phyloP scores from a whole-genome alignment of 768 basidiomycete genomes.

The Pulveroboletus sp. region DNA sequence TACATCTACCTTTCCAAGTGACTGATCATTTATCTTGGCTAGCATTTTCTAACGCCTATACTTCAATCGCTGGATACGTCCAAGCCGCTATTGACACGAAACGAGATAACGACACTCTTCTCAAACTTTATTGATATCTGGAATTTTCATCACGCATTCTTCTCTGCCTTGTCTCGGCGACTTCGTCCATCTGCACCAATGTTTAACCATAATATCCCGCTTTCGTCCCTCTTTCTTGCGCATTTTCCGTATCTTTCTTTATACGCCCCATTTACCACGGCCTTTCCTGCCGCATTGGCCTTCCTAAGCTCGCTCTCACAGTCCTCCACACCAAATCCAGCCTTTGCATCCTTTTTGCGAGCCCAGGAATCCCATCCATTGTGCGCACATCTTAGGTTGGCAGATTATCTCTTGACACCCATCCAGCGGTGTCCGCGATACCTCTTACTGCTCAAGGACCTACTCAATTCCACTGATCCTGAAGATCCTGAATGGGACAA shows the following conservation, averaged over 20 bases:
- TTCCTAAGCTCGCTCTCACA: slow-evolving; percentile 53
- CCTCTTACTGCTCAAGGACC: slow-evolving; percentile 75
- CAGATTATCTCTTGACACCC: slow-evolving; percentile 82
- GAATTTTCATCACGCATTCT: slow-evolving; percentile 80
- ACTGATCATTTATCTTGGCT: slow-evolving; percentile 1
- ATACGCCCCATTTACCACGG: slow-evolving; percentile 79
- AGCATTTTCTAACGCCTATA: slow-evolving; percentile 83
- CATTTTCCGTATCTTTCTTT: slow-evolving; percentile 88
- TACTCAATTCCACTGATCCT: slow-evolving; percentile 59
- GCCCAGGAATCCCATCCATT: slow-evolving; percentile 62
- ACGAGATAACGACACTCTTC: slow-evolving; percentile 69
- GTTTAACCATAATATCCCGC: slow-evolving; percentile 32
- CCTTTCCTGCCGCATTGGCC: slow-evolving; percentile 64
- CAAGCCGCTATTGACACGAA: slow-evolving; percentile 63
- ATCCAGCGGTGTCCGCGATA: slow-evolving; percentile 89
- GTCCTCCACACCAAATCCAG: slow-evolving; percentile 34
- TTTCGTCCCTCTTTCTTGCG: slow-evolving; percentile 61
- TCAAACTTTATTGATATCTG: slow-evolving; percentile 90
- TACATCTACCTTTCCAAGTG: background rate
- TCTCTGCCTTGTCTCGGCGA: slow-evolving; percentile 51
- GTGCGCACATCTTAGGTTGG: slow-evolving; percentile 70
- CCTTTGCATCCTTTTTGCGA: slow-evolving; percentile 61
- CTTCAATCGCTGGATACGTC: slow-evolving; percentile 67
- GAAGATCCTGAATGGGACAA: slow-evolving; percentile 65
- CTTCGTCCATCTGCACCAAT: slow-evolving; percentile 20